Percentiles rank a stretch among this genome's conserved stretches.
Evolutionary conservation across 1,284 basidiomycete genomes (phyloP).

Genomic region (Butyriboletus appendiculatus): DNA sequence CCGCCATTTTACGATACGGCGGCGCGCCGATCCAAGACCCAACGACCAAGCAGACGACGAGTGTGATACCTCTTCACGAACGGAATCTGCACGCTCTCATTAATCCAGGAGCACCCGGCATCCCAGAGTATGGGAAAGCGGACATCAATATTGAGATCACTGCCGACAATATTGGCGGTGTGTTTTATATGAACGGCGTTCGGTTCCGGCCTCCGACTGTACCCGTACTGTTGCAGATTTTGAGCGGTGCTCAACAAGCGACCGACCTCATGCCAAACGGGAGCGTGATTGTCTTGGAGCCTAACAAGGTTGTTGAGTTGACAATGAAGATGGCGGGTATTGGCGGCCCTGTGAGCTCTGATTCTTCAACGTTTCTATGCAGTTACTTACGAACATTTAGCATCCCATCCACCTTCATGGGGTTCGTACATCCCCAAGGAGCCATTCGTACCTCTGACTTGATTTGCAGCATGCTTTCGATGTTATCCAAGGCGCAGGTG

Average conservation of each 20-base stretch:
- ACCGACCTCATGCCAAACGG: constrained; percentile 30
- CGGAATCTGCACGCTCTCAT: constrained; percentile 36
- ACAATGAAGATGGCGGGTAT: constrained; percentile 18
- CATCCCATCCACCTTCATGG: constrained; percentile 46
- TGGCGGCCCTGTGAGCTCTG: constrained; percentile 21
- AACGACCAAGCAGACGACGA: constrained; percentile 30
- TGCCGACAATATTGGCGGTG: constrained; percentile 13
- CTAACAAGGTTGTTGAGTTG: constrained; percentile 39
- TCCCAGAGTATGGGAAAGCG: constrained; percentile 30
- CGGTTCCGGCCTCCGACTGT: constrained; percentile 32
- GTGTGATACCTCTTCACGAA: constrained; percentile 31
- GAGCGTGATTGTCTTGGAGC: constrained; percentile 31
- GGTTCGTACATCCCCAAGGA: constrained; percentile 29
- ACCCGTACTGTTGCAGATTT: constrained; percentile 39
- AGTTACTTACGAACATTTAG: constrained; percentile 18
- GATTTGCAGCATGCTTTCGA: constrained; percentile 34
- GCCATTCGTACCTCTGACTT: constrained; percentile 4
- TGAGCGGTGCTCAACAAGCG: constrained; percentile 35
- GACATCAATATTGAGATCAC: constrained; percentile 31
- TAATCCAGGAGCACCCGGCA: constrained; percentile 36
- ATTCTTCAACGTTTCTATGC: not conserved
- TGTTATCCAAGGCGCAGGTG: constrained; percentile 35
- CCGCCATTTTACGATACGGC: constrained; percentile 55
- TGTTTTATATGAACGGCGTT: constrained; percentile 24
- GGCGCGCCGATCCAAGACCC: constrained; percentile 47